Evolutionary conservation across 108 stramenopile genomes (phyloP), one percentile per base, ranked within the genome.

Genomic region (Licmophora abbreviata): DNA sequence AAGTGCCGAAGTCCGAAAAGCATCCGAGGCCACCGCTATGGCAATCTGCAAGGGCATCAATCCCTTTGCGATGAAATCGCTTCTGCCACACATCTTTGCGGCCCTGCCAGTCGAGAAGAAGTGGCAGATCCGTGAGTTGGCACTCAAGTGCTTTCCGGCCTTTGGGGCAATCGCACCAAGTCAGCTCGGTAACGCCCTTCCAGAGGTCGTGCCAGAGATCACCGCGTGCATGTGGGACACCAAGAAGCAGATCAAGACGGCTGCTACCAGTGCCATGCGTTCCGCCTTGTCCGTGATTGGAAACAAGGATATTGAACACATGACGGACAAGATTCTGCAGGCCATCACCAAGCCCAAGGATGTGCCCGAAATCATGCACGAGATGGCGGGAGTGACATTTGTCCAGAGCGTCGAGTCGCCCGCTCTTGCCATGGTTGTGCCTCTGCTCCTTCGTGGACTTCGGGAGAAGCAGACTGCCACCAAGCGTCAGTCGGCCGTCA

Each of bases 271-370:
- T 1, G 88, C 95, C 59, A 96, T 98, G 97, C 67, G 81, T 23
- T 65, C 66, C 20, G 86, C 93, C 6, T 71, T 91, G 52, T 83
- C 91, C 20, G 92, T 98, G 35, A 95, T 95, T 58, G 97, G 97
- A 41, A 98, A 98, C 92, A 83, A 87, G 51, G 97, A 98, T 76
- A 95, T 98, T 53, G 97, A 96, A 71, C 95, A 95, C 81, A 95
- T 96, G 95, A 93, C 93, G 11, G 78, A 52, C 20, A 88, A 96
- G 63, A 95, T 98, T 63, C 62, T 95, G 30, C 77, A 66, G 31
- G 90, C 93, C 56, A 92, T 95, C 69, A 80, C 93, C 56, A 92
- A 88, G 71, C 94, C 94, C 25, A 91, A 93, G 80, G 87, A 93
- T 58, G 94, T 95, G 9, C 88, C 88, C 35, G 94, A 93, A 74